Evolutionary conservation across 2,329 filamentous ascomycete species (phyloP).

Genomic region (Microdochium nivale): DNA sequence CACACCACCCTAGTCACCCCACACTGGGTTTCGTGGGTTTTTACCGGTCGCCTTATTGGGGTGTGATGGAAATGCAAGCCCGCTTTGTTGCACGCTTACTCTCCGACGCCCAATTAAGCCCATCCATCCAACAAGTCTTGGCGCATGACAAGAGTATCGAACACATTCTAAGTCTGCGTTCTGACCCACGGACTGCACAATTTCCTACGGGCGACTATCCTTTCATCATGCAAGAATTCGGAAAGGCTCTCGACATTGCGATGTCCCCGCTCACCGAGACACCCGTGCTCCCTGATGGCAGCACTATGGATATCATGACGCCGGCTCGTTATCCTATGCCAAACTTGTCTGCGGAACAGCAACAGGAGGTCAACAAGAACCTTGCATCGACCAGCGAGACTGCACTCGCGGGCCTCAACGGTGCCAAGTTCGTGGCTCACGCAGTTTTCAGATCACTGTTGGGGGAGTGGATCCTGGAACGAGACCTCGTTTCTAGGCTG

Average conservation of each 20-base stretch:
- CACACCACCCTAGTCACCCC: constrained; percentile 50
- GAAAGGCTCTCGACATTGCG: constrained; percentile 45
- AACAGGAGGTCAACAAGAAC: constrained; percentile 30
- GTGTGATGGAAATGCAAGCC: constrained; percentile 80
- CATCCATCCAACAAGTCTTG: constrained; percentile 29
- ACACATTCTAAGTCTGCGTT: constrained; percentile 40
- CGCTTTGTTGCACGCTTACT: constrained; percentile 57
- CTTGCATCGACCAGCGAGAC: constrained; percentile 36
- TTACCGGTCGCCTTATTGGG: constrained; percentile 80
- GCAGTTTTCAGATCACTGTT: constrained; percentile 65
- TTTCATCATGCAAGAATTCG: constrained; percentile 66
- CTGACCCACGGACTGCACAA: constrained; percentile 47
- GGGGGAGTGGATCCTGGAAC: constrained; percentile 58
- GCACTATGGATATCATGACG: constrained; percentile 44
- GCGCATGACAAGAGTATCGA: constrained; percentile 32
- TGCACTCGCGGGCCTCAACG: constrained; percentile 30
- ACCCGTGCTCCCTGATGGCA: constrained; percentile 29
- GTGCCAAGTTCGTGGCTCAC: constrained; percentile 46
- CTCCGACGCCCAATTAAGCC: constrained; percentile 22
- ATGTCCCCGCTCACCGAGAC: constrained; percentile 25
- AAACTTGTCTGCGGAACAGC: constrained; percentile 26
- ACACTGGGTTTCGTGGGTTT: constrained; percentile 73
- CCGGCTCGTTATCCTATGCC: constrained; percentile 43
- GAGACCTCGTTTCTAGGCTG: constrained; percentile 44
- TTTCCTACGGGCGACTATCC: constrained; percentile 80